Percentiles rank a stretch among this genome's conserved stretches.
Conservation (phyloP, 352 stramenopile species). For the Saprolegnia diclina region DNA sequence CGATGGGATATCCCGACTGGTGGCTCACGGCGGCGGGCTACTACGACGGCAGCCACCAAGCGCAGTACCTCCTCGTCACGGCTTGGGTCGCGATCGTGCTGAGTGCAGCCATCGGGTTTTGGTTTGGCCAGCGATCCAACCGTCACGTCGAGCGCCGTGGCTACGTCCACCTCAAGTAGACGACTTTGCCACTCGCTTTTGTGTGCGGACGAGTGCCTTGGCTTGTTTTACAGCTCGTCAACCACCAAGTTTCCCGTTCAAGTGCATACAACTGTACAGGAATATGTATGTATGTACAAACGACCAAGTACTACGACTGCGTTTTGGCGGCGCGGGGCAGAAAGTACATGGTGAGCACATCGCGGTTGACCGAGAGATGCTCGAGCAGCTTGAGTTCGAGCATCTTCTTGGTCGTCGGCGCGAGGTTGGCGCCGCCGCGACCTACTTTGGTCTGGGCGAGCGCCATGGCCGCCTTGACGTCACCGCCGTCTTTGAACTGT, state of each 20-base stretch:
- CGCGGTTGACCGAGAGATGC: conserved; percentile 65
- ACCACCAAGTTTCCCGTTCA: no score
- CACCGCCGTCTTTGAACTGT: conserved; percentile 53
- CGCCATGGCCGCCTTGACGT: conserved; percentile 53
- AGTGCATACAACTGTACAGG: no score
- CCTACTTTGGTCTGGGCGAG: conserved; percentile 64
- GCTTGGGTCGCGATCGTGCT: conserved; percentile 11
- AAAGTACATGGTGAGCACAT: conserved; percentile 79
- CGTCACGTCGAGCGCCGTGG: background rate
- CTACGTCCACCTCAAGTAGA: conserved; percentile 21
- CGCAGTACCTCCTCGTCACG: background rate
- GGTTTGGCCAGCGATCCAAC: conserved; percentile 6
- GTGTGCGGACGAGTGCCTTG: no score
- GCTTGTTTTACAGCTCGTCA: no score
- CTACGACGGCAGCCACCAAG: background rate
- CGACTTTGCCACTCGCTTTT: no score
- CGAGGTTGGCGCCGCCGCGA: conserved; percentile 44
- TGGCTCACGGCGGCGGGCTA: conserved; percentile 19
- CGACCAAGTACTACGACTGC: background rate
- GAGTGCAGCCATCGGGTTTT: conserved; percentile 5
- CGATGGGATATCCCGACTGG: conserved; percentile 15
- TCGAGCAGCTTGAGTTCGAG: conserved; percentile 73
- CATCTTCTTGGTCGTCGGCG: conserved; percentile 63
- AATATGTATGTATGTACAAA: background rate
- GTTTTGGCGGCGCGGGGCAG: conserved; percentile 32